Percentiles rank a stretch among this genome's conserved stretches.
Evolutionary conservation across 1,284 basidiomycete species (phyloP).

Genomic region (Boletellus deceptivus): DNA sequence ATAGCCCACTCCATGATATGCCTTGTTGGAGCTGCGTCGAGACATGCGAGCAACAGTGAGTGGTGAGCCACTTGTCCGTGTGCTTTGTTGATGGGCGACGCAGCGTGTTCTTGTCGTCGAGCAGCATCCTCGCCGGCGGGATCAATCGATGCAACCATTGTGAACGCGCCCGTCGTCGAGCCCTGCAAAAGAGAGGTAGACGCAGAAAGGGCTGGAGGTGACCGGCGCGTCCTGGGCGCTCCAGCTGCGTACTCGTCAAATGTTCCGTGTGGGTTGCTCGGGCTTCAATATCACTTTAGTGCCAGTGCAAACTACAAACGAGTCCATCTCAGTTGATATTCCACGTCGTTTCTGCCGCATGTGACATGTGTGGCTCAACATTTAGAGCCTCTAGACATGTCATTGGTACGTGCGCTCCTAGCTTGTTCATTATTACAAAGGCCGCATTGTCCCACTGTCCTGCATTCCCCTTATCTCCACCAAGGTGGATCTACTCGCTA

Average conservation of each 20-base stretch:
- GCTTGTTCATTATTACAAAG: background rate
- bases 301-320: too few species aligned
- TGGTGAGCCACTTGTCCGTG: background rate
- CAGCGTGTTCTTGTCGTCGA: background rate
- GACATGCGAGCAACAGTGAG: too few species aligned
- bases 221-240: too few species aligned
- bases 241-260: too few species aligned
- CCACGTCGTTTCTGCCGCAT: background rate
- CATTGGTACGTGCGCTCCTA: background rate
- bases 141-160: background rate
- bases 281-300: too few species aligned
- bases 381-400: too few species aligned
- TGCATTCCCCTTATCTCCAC: conserved; percentile 20
- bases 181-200: background rate
- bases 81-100: background rate
- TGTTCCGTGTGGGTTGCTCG: too few species aligned
- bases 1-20: background rate
- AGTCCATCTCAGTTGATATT: background rate
- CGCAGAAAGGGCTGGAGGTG: too few species aligned
- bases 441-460: background rate
- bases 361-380: background rate
- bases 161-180: conserved; percentile 1
- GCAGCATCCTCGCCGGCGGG: background rate
- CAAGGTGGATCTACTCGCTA: conserved; percentile 12
- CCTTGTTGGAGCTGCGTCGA: too few species aligned